phyloP scores from a whole-genome alignment of 208 protist species.

The Leishmania turanica region DNA sequence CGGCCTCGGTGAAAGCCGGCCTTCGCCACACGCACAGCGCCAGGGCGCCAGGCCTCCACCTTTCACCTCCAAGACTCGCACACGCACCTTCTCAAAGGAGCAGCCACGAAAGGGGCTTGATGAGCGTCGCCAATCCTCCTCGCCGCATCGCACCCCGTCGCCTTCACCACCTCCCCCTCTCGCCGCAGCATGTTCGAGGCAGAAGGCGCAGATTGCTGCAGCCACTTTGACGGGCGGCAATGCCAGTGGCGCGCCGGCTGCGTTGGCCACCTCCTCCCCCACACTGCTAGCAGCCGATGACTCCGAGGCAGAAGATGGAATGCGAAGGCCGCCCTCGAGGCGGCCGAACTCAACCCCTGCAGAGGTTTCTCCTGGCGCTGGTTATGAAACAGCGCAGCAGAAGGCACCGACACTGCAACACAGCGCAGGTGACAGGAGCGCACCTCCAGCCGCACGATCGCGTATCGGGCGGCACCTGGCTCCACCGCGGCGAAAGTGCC shows the following conservation, averaged over 20 bases:
- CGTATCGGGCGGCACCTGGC: constrained; percentile 1
- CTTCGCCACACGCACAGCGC: constrained; percentile 3
- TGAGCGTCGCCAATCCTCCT: background rate
- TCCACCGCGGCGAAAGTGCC: constrained; percentile 1
- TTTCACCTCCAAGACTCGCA: background rate
- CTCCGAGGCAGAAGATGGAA: constrained; percentile 18
- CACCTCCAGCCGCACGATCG: background rate
- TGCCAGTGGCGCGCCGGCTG: background rate
- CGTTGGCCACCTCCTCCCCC: background rate
- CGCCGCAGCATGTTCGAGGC: background rate
- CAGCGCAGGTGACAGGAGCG: background rate
- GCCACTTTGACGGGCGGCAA: background rate
- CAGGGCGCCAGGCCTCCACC: background rate
- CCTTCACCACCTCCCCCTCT: background rate
- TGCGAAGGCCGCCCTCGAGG: constrained; percentile 23
- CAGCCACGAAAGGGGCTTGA: background rate
- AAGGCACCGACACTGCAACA: background rate
- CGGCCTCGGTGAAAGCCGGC: background rate
- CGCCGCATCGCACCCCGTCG: background rate
- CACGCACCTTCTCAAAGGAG: background rate
- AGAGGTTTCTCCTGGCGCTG: background rate
- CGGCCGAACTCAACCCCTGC: constrained; percentile 6
- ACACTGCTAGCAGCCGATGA: constrained; percentile 8
- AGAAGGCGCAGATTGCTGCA: background rate
- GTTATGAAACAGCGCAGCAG: background rate